Evolutionary conservation across 345 rosid genomes (phyloP).

Genomic region (Dipteronia dyeriana): DNA sequence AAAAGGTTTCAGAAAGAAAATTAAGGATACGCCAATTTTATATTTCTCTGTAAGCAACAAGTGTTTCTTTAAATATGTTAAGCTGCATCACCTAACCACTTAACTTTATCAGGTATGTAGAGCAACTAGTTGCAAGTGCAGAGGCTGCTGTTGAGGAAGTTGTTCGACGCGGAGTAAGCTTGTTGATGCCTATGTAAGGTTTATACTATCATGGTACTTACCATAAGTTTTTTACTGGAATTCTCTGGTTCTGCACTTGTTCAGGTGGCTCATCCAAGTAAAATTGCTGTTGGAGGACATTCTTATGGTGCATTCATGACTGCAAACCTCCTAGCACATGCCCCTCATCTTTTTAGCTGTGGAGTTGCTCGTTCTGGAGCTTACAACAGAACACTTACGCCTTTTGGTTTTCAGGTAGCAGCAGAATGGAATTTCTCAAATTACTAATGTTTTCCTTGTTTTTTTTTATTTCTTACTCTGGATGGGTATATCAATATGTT

Average conservation of each 20-base stretch:
- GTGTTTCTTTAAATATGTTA: neutral
- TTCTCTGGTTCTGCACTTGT: constrained; percentile 24
- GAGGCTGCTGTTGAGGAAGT: constrained; percentile 99
- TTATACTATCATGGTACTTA: neutral
- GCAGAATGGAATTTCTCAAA: neutral
- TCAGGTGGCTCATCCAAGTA: constrained; percentile 89
- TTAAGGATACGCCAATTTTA: neutral
- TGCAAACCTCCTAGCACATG: constrained; percentile 95
- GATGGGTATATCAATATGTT: constrained; percentile 12
- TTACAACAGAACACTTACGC: constrained; percentile 96
- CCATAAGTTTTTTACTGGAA: constrained; percentile 19
- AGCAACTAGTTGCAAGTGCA: constrained; percentile 93
- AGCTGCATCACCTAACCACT: constrained; percentile 11
- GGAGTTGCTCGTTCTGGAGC: constrained; percentile 99
- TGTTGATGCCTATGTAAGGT: constrained; percentile 16
- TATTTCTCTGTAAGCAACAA: neutral
- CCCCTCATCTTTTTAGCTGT: constrained; percentile 95
- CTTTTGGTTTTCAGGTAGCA: constrained; percentile 95
- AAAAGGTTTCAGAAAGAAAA: no score
- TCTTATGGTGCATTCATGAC: constrained; percentile 99
- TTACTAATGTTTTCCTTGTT: neutral
- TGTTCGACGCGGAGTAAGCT: constrained; percentile 76
- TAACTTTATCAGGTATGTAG: constrained; percentile 66
- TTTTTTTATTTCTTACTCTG: constrained; percentile 10
- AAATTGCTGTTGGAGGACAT: constrained; percentile 97